These are phyloP conservation scores for Leptomonas pyrrhocoris DNA, from an alignment of 208 protist species.

Conservation along the genomic window DNA sequence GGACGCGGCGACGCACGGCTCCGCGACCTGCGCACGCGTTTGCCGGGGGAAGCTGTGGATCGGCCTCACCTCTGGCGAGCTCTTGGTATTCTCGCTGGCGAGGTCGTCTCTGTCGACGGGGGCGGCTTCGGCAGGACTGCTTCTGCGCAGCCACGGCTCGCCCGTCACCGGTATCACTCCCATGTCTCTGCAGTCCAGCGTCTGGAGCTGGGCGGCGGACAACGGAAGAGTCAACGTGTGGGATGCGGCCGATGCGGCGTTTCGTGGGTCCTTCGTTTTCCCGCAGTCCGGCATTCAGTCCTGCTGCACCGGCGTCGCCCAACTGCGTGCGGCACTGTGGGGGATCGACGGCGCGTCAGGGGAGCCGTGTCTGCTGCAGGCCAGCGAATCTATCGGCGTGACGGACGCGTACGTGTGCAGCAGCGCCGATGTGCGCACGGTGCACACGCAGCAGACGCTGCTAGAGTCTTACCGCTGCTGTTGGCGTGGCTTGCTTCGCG, in stretches of 20 bases:
- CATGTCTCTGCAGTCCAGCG: conserved; percentile 48
- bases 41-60: conserved; percentile 45
- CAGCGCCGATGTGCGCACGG: neutral
- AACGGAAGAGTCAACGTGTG: conserved; percentile 51
- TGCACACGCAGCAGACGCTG: neutral
- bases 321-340: conserved; percentile 45
- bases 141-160: conserved; percentile 24
- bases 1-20: conserved; percentile 25
- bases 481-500: conserved; percentile 1
- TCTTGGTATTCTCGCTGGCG: conserved; percentile 42
- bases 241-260: conserved; percentile 31
- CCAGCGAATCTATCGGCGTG: conserved; percentile 12
- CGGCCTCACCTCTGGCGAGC: conserved; percentile 40
- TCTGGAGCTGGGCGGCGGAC: conserved; percentile 59
- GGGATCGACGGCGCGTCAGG: conserved; percentile 34
- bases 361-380: conserved; percentile 14
- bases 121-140: neutral
- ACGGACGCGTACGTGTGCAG: neutral
- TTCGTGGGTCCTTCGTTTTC: conserved; percentile 63
- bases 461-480: conserved; percentile 5
- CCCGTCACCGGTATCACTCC: conserved; percentile 31
- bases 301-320: conserved; percentile 14
- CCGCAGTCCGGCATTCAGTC: conserved; percentile 23
- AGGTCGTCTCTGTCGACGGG: neutral
- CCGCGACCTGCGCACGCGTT: conserved; percentile 34